Conservation (phyloP, 83 land plant genomes). For the Thuja plicata region DNA sequence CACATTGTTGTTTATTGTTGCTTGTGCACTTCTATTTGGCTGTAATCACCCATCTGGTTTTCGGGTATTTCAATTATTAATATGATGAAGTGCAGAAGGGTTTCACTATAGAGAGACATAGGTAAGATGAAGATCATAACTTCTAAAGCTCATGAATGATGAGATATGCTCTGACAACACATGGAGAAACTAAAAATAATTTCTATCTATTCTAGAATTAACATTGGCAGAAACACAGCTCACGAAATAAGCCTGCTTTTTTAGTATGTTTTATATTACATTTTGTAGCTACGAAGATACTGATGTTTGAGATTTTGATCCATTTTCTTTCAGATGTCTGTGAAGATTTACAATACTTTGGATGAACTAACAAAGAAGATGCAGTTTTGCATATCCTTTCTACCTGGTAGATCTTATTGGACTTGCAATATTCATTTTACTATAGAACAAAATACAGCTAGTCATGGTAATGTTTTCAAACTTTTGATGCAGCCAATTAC, state of each 20-base stretch:
- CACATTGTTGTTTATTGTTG: background rate
- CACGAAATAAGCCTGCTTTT: background rate
- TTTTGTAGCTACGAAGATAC: background rate
- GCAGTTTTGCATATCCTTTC: conserved; percentile 70
- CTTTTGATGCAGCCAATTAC: background rate
- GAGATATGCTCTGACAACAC: background rate
- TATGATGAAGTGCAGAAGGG: background rate
- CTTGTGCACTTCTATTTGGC: background rate
- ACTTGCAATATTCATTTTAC: background rate
- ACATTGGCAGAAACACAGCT: too few species aligned
- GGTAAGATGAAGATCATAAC: background rate
- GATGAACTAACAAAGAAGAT: conserved; percentile 31
- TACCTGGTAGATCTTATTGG: conserved; percentile 54
- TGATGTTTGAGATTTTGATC: background rate
- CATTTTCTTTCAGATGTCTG: conserved; percentile 41
- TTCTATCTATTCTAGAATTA: background rate
- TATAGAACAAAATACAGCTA: background rate
- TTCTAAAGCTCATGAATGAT: background rate
- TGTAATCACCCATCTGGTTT: background rate
- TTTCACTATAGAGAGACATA: background rate
- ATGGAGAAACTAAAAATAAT: background rate
- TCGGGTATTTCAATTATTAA: background rate
- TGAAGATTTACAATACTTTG: conserved; percentile 46
- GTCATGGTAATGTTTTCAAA: background rate
- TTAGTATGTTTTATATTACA: background rate